Conservation (phyloP, 352 stramenopile species). For the Phytopythium litorale region DNA sequence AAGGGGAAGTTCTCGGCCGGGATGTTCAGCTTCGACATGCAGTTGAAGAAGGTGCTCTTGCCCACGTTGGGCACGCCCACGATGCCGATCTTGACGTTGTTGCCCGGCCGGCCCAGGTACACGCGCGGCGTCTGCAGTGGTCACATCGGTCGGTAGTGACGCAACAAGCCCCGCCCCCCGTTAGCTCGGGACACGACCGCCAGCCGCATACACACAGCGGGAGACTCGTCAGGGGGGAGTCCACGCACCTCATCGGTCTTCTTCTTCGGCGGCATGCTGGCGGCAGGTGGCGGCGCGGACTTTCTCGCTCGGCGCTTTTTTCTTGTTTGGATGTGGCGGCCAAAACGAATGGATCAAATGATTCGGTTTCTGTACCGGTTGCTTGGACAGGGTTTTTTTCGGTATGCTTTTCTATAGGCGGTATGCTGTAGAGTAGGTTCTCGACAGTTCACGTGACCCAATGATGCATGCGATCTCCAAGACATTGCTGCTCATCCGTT, state of each 20-base stretch:
- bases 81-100: constrained; percentile 99
- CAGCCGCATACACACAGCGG: background rate
- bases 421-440: too few species aligned
- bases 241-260: constrained; percentile 61
- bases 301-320: constrained; percentile 1
- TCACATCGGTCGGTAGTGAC: background rate
- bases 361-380: background rate
- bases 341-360: background rate
- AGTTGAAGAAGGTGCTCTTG: constrained; percentile 99
- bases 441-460: too few species aligned
- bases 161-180: background rate
- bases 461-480: too few species aligned
- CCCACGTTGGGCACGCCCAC: constrained; percentile 99
- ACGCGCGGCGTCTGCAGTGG: constrained; percentile 35
- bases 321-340: constrained; percentile 5
- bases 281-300: constrained; percentile 6
- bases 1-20: constrained; percentile 94
- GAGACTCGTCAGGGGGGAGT: background rate
- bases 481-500: too few species aligned
- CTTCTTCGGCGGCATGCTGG: constrained; percentile 81
- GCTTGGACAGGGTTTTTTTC: too few species aligned
- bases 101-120: constrained; percentile 80
- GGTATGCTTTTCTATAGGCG: too few species aligned
- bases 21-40: constrained; percentile 93
- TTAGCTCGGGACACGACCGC: background rate